Evolutionary conservation across 768 basidiomycete genomes (phyloP).

Genomic region (Mrakia gelida): DNA sequence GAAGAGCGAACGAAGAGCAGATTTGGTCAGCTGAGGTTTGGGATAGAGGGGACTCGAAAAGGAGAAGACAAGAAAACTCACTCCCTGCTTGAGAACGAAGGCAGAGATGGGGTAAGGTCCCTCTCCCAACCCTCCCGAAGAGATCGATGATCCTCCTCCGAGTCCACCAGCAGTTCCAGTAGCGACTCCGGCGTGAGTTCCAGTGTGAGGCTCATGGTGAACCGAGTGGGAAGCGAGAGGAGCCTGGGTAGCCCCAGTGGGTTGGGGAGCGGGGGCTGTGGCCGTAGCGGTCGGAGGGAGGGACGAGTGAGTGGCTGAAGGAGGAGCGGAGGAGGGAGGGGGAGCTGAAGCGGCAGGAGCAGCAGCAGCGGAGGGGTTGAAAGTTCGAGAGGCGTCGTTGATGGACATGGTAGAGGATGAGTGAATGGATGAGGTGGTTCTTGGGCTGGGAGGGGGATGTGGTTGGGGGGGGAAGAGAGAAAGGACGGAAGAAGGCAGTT

Average conservation of each 20-base stretch:
- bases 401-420: not conserved
- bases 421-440: not conserved
- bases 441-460: not conserved
- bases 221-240: not conserved
- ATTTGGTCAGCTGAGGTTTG: not conserved
- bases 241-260: not conserved
- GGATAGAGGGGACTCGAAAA: not conserved
- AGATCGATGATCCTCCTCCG: not conserved
- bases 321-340: not conserved
- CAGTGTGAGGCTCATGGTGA: not conserved
- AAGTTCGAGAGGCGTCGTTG: slow-evolving; percentile 10
- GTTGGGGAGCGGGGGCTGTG: not conserved
- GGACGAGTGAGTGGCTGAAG: not conserved
- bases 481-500: not conserved
- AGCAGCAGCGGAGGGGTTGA: slow-evolving; percentile 3
- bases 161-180: not conserved
- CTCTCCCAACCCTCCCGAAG: not conserved
- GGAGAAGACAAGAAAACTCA: not conserved
- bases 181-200: not conserved
- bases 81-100: slow-evolving; percentile 11
- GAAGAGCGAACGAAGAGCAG: not conserved
- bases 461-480: slow-evolving; percentile 22
- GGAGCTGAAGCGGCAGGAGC: not conserved
- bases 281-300: not conserved
- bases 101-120: slow-evolving; percentile 13